phyloP scores from a whole-genome alignment of 2,329 filamentous ascomycete genomes.

The Verticillium albo-atrum region DNA sequence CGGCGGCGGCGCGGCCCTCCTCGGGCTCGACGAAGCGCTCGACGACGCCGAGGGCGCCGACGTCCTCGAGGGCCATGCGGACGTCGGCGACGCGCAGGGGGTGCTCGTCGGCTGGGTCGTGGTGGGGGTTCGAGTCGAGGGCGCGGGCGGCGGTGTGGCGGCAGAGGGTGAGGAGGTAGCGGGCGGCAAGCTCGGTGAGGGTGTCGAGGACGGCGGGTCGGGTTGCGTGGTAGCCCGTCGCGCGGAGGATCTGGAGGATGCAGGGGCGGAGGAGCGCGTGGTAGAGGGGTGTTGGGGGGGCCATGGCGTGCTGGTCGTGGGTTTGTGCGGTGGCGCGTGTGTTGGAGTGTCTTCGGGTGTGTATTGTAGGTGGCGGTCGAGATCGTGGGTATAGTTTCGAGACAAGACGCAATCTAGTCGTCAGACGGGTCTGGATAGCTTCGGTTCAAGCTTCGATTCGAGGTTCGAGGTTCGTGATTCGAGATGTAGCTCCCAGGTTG shows the following conservation, averaged over 20 bases:
- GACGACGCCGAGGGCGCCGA: constrained; percentile 68
- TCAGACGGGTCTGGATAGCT: neutral
- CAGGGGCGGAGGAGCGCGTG: constrained; percentile 81
- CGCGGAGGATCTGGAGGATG: constrained; percentile 86
- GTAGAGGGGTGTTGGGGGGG: constrained; percentile 43
- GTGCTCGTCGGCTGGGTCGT: constrained; percentile 7
- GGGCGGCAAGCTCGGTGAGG: constrained; percentile 78
- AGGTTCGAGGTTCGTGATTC: neutral
- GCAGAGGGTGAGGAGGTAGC: constrained; percentile 74
- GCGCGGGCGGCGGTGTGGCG: constrained; percentile 69
- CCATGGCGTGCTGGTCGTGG: constrained; percentile 34
- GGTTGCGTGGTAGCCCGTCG: constrained; percentile 82
- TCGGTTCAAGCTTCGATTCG: neutral
- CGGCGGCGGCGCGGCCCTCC: constrained; percentile 35
- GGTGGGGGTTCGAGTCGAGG: constrained; percentile 39
- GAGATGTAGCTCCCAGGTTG: neutral
- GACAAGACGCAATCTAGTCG: neutral
- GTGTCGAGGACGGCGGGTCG: constrained; percentile 80
- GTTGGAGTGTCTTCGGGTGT: neutral
- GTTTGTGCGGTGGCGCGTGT: neutral
- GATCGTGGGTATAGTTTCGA: neutral
- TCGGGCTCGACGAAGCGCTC: constrained; percentile 61
- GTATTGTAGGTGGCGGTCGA: neutral
- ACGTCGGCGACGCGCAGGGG: constrained; percentile 63
- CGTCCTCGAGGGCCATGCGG: constrained; percentile 79